Conservation (phyloP, 306 rosid genomes). For the Senna siamea region DNA sequence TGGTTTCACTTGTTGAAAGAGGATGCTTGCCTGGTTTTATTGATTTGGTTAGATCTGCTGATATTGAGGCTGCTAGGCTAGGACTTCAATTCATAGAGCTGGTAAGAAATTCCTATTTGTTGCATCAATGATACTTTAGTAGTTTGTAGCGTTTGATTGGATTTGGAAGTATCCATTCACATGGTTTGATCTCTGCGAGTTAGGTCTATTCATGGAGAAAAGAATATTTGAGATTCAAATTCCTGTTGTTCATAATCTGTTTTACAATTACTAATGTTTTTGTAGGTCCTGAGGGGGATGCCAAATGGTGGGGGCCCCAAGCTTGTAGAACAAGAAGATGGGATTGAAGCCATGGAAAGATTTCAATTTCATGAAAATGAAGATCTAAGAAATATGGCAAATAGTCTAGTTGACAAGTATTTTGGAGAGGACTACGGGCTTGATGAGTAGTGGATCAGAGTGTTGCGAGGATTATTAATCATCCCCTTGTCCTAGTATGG, state of each 20-base stretch:
- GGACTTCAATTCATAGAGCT: constrained; percentile 91
- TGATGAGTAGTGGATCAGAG: constrained; percentile 49
- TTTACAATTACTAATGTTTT: constrained; percentile 23
- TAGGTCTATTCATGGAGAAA: not conserved
- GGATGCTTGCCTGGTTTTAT: constrained; percentile 88
- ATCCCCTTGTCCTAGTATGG: not conserved
- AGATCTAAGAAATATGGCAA: constrained; percentile 90
- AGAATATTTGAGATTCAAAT: constrained; percentile 13
- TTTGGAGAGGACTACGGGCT: constrained; percentile 94
- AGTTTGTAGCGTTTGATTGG: constrained; percentile 26
- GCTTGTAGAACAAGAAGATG: constrained; percentile 89
- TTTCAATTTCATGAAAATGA: constrained; percentile 97
- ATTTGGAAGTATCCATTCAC: constrained; percentile 18
- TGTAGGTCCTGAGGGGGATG: constrained; percentile 92
- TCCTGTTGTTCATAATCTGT: constrained; percentile 4
- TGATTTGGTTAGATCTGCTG: constrained; percentile 84
- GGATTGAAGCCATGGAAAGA: constrained; percentile 97
- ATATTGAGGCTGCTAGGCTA: constrained; percentile 86
- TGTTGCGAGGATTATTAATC: no score
- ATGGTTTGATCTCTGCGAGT: constrained; percentile 19
- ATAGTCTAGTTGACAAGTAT: constrained; percentile 81
- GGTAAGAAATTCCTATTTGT: constrained; percentile 55
- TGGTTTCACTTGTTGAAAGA: constrained; percentile 72
- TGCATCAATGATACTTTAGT: constrained; percentile 17
- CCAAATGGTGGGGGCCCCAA: constrained; percentile 82